A percentile compares a stretch with the other conserved stretches of the same genome.
These are phyloP conservation scores for Anthracocystis walkeri DNA, from an alignment of 1,284 basidiomycete species.

Conservation along the genomic window DNA sequence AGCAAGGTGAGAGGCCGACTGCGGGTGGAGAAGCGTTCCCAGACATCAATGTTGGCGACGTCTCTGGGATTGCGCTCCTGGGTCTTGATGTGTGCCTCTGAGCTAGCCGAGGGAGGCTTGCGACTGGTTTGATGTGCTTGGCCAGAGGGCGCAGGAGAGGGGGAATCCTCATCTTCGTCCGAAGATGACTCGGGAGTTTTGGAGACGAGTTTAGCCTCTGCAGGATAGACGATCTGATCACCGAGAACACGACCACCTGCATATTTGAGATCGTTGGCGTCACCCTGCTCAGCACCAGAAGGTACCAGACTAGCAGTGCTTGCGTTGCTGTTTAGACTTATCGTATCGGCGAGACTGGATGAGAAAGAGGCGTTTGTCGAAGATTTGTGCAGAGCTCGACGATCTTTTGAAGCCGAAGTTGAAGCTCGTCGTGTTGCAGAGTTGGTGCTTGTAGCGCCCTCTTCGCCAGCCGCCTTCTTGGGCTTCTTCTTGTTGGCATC, in stretches of 20 bases:
- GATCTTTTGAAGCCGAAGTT: conserved; percentile 2
- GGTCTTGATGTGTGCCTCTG: conserved; percentile 33
- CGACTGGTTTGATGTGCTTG: not conserved
- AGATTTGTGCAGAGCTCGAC: conserved; percentile 16
- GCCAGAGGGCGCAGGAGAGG: conserved; percentile 7
- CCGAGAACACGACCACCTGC: conserved; percentile 41
- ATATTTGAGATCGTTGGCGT: conserved; percentile 26
- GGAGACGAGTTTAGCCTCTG: conserved; percentile 32
- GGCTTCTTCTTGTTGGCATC: conserved; percentile 41
- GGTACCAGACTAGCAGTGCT: conserved; percentile 20
- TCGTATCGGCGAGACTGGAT: conserved; percentile 10
- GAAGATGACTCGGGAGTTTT: conserved; percentile 34
- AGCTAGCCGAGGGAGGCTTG: conserved; percentile 1
- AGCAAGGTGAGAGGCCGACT: conserved; percentile 44
- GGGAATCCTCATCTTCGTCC: conserved; percentile 19
- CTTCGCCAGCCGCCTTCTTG: conserved; percentile 14
- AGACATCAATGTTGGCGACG: conserved; percentile 35
- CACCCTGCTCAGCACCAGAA: conserved; percentile 11
- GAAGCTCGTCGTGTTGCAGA: conserved; percentile 9
- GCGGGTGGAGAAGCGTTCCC: conserved; percentile 42
- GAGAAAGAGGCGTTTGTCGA: conserved; percentile 25
- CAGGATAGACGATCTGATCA: conserved; percentile 42
- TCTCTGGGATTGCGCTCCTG: conserved; percentile 29
- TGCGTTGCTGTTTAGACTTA: conserved; percentile 10
- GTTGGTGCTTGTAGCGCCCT: not conserved